Conservation (phyloP, 495 filamentous ascomycete species). For the Chaetomium tenue region DNA sequence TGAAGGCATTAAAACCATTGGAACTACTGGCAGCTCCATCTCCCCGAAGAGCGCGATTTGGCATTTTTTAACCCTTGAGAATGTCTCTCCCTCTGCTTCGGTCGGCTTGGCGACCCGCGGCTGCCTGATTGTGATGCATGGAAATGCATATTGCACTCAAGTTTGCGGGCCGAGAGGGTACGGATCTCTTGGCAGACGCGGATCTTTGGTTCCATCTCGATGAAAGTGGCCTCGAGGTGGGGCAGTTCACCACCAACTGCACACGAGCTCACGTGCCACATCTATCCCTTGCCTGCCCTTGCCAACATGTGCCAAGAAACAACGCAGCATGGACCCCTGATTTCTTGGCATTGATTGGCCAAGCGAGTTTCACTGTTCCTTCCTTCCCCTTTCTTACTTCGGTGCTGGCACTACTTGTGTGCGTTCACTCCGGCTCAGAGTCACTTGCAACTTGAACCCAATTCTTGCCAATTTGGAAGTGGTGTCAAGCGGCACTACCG, state of each 20-base stretch:
- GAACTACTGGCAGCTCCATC: not conserved
- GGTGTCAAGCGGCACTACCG: no score
- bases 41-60: not conserved
- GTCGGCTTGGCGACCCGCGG: not conserved
- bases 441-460: not conserved
- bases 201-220: not conserved
- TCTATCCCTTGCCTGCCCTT: no score
- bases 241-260: slow-evolving; percentile 8
- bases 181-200: slow-evolving; percentile 1
- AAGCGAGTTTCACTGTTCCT: slow-evolving; percentile 13
- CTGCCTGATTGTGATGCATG: slow-evolving; percentile 6
- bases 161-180: not conserved
- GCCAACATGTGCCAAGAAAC: slow-evolving; percentile 8
- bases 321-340: not conserved
- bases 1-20: not conserved
- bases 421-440: not conserved
- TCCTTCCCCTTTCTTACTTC: slow-evolving; percentile 21
- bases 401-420: no score
- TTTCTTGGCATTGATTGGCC: slow-evolving; percentile 14
- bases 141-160: not conserved
- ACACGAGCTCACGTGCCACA: slow-evolving; percentile 10
- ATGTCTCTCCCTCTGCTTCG: not conserved
- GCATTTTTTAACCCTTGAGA: not conserved
- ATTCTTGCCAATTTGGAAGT: not conserved
- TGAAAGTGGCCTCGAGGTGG: no score